Conservation (phyloP, 441 rosid species). For the Brassica balearica region DNA sequence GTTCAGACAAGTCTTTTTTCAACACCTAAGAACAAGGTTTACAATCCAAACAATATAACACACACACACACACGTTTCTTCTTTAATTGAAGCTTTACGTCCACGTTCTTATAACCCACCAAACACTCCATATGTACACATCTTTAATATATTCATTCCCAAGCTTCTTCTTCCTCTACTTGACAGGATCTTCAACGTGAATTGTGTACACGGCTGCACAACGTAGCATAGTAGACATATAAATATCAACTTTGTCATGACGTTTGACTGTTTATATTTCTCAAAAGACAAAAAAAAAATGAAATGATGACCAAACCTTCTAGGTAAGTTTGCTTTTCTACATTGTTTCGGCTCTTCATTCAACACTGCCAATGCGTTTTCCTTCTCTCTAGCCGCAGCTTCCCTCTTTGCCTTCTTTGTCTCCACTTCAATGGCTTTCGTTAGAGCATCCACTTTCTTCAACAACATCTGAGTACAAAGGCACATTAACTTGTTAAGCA, state of each 20-base stretch:
- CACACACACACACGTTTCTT: conserved; percentile 19
- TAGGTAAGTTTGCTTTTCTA: conserved; percentile 51
- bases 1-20: conserved; percentile 10
- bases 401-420: conserved; percentile 81
- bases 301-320: conserved; percentile 50
- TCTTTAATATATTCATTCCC: conserved; percentile 11
- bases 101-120: conserved; percentile 24
- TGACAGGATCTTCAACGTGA: conserved; percentile 32
- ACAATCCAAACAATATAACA: conserved; percentile 30
- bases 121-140: conserved; percentile 36
- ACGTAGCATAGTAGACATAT: not conserved
- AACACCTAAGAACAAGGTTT: conserved; percentile 20
- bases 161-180: conserved; percentile 30
- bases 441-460: conserved; percentile 79
- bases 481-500: conserved; percentile 5
- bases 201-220: conserved; percentile 38
- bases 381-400: conserved; percentile 73
- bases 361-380: conserved; percentile 42
- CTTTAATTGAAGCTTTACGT: conserved; percentile 19
- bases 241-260: not conserved
- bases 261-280: conserved; percentile 14
- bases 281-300: conserved; percentile 15
- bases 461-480: conserved; percentile 58
- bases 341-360: conserved; percentile 48
- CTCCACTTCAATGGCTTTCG: conserved; percentile 79